phyloP scores from a whole-genome alignment of 495 filamentous ascomycete genomes.

The Aspergillus diversus region DNA sequence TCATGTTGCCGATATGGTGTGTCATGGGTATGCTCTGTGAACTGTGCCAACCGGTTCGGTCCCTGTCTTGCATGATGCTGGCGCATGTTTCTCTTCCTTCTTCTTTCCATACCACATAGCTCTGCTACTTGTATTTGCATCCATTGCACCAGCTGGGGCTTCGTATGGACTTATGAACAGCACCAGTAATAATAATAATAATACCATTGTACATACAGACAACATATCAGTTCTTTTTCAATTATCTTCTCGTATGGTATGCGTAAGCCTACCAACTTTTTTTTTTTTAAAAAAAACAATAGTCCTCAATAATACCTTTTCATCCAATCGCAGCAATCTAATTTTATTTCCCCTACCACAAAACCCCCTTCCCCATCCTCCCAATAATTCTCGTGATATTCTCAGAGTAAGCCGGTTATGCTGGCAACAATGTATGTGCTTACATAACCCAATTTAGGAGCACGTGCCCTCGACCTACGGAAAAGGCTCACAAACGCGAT shows the following conservation, averaged over 20 bases:
- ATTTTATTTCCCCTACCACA: too few species aligned
- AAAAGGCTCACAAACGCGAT: not conserved
- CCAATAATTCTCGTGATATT: too few species aligned
- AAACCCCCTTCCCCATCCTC: too few species aligned
- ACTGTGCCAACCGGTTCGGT: constrained; percentile 14
- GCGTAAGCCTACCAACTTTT: too few species aligned
- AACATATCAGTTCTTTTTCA: not conserved
- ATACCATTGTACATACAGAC: constrained; percentile 30
- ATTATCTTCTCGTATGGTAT: too few species aligned
- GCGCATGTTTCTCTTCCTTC: constrained; percentile 12
- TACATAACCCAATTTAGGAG: not conserved
- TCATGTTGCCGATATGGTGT: constrained; percentile 4
- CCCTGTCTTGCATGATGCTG: constrained; percentile 24
- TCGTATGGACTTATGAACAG: constrained; percentile 25
- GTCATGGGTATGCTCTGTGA: not conserved
- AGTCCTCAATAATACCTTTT: too few species aligned
- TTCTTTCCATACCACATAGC: constrained; percentile 1
- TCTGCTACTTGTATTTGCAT: constrained; percentile 21
- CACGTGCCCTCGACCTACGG: not conserved
- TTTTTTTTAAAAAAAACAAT: too few species aligned
- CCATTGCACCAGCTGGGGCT: constrained; percentile 16
- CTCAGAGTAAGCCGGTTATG: too few species aligned
- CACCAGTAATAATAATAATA: constrained; percentile 31
- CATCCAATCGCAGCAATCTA: too few species aligned
- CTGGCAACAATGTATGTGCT: not conserved